Percentiles rank a stretch among this genome's conserved stretches.
These are phyloP conservation scores for Triticum turgidum DNA, from an alignment of 176 grass and related monocot species.

Conservation along the genomic window DNA sequence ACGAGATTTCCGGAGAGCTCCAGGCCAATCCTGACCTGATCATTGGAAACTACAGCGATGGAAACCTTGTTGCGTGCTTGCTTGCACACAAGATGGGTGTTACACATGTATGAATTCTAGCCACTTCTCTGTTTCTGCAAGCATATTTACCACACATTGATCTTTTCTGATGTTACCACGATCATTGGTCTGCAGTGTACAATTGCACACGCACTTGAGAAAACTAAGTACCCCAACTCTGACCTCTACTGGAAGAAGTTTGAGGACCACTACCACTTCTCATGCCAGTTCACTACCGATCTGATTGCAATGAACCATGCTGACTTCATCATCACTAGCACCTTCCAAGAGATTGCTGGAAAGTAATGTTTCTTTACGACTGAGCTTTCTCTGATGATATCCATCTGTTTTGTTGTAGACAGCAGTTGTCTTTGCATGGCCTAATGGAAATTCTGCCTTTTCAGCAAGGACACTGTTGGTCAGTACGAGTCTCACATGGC, in stretches of 20 bases:
- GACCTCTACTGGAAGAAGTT: slow-evolving; percentile 99
- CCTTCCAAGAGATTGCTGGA: slow-evolving; percentile 99
- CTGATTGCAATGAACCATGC: slow-evolving; percentile 99
- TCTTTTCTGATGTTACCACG: slow-evolving; percentile 25
- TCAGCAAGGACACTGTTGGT: slow-evolving; percentile 97
- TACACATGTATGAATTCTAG: slow-evolving; percentile 58
- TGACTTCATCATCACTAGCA: slow-evolving; percentile 98
- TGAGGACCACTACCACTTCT: slow-evolving; percentile 99
- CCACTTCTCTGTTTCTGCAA: not conserved
- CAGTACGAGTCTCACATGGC: slow-evolving; percentile 97
- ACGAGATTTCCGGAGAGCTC: slow-evolving; percentile 89
- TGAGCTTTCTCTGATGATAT: not conserved
- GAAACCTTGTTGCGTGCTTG: slow-evolving; percentile 96
- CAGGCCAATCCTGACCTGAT: slow-evolving; percentile 91
- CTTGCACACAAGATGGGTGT: slow-evolving; percentile 95
- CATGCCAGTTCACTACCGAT: slow-evolving; percentile 97
- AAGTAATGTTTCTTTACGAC: slow-evolving; percentile 38
- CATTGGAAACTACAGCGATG: slow-evolving; percentile 99
- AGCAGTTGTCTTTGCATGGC: not conserved
- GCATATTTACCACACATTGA: not conserved
- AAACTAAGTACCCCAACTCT: slow-evolving; percentile 98
- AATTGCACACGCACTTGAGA: slow-evolving; percentile 98
- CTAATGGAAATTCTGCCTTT: slow-evolving; percentile 30
- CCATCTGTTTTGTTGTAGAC: not conserved
- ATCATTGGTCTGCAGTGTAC: slow-evolving; percentile 66